Conservation (phyloP, 495 filamentous ascomycete genomes). For the Daldinia loculata region DNA sequence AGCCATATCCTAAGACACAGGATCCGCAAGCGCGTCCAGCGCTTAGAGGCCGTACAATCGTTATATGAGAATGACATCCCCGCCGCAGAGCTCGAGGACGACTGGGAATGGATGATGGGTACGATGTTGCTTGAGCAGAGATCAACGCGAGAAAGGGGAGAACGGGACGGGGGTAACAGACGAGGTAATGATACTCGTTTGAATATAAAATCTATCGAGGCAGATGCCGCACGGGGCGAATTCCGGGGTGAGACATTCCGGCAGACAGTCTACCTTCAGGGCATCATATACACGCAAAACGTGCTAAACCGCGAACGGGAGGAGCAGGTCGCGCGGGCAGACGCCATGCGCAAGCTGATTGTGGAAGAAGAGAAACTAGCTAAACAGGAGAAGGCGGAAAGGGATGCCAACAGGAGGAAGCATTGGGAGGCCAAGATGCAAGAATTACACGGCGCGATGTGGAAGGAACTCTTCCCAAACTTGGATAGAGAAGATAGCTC, state of each 20-base stretch:
- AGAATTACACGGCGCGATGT: slow-evolving; percentile 24
- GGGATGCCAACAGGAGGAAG: slow-evolving; percentile 17
- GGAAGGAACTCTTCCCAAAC: slow-evolving; percentile 26
- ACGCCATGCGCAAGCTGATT: slow-evolving; percentile 59
- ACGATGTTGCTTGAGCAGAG: slow-evolving; percentile 25
- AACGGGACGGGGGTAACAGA: too few relatives aligned
- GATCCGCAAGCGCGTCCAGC: slow-evolving; percentile 49
- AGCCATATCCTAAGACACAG: slow-evolving; percentile 65
- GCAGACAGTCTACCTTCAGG: slow-evolving; percentile 8
- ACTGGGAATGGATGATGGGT: slow-evolving; percentile 60
- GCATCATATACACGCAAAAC: slow-evolving; percentile 17
- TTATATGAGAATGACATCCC: slow-evolving; percentile 43
- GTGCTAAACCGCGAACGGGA: slow-evolving; percentile 31
- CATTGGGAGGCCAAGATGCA: slow-evolving; percentile 34
- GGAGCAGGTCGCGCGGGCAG: slow-evolving; percentile 51
- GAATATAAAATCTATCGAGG: slow-evolving; percentile 28
- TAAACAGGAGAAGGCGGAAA: slow-evolving; percentile 50
- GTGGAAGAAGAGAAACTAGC: slow-evolving; percentile 55
- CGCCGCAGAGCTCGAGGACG: slow-evolving; percentile 65
- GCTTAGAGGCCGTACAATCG: slow-evolving; percentile 37
- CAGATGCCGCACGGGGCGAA: slow-evolving; percentile 1
- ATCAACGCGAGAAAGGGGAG: not conserved
- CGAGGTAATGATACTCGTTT: not conserved
- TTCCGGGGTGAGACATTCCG: slow-evolving; percentile 8
- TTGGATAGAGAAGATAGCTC: not conserved